phyloP scores from a whole-genome alignment of 108 stramenopile species.

The Parmales sp. region DNA sequence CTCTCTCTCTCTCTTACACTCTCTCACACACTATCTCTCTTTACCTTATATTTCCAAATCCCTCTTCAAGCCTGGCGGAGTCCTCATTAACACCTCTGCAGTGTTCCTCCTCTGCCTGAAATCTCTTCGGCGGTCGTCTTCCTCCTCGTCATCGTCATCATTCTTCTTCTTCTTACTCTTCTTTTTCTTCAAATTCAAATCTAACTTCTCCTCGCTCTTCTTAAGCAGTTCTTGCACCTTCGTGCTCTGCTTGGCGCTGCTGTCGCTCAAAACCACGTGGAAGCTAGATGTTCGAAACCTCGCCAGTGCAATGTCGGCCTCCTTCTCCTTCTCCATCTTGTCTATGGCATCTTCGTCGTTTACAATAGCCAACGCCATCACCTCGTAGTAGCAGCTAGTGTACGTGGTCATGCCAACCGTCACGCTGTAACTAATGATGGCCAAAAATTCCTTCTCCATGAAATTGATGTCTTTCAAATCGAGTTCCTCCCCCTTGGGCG shows the following conservation, averaged over 20 bases:
- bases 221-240: neutral
- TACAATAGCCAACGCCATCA: neutral
- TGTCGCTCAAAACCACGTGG: neutral
- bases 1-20: too few relatives aligned
- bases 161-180: neutral
- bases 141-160: neutral
- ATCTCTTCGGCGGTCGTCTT: neutral
- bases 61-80: too few relatives aligned
- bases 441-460: conserved; percentile 4
- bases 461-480: conserved; percentile 11
- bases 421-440: neutral
- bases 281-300: neutral
- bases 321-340: neutral
- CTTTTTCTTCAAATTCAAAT: neutral
- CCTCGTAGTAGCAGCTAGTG: conserved; percentile 5
- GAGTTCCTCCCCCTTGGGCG: conserved; percentile 3
- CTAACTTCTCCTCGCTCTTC: neutral
- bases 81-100: too few relatives aligned
- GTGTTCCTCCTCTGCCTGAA: too few relatives aligned
- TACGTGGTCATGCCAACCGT: neutral
- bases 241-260: neutral
- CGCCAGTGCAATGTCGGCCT: neutral
- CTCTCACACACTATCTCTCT: too few relatives aligned
- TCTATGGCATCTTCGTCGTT: neutral
- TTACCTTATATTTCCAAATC: too few relatives aligned